Conservation (phyloP, 2,329 filamentous ascomycete species). For the Neoarthrinium moseri region DNA sequence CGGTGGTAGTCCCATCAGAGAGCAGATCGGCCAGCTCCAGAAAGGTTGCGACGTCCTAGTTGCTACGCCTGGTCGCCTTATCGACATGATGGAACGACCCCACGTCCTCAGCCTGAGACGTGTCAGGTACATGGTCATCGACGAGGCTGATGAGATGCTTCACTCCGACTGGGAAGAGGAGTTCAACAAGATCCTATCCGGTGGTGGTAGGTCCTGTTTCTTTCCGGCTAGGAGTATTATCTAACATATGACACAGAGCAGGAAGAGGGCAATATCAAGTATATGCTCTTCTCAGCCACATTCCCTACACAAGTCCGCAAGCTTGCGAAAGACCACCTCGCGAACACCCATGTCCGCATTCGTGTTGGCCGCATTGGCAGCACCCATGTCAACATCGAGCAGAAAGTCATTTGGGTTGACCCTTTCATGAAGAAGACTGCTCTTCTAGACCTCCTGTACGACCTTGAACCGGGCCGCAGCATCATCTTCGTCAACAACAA, state of each 20-base stretch:
- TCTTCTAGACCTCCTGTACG: slow-evolving; percentile 70
- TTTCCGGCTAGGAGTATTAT: neutral
- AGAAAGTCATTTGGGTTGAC: slow-evolving; percentile 70
- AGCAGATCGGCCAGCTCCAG: slow-evolving; percentile 70
- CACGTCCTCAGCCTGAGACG: slow-evolving; percentile 70
- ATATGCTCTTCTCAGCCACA: slow-evolving; percentile 90
- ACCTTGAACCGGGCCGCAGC: slow-evolving; percentile 71
- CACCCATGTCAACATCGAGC: slow-evolving; percentile 78
- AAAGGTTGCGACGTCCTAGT: slow-evolving; percentile 89
- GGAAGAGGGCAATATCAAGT: slow-evolving; percentile 67
- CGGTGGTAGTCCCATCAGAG: slow-evolving; percentile 71
- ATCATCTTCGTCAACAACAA: slow-evolving; percentile 90
- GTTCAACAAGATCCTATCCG: slow-evolving; percentile 72
- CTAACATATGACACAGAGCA: slow-evolving; percentile 55
- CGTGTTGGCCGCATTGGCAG: slow-evolving; percentile 85
- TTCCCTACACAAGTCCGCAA: slow-evolving; percentile 80
- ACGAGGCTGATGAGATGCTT: slow-evolving; percentile 95
- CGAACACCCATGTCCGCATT: slow-evolving; percentile 73
- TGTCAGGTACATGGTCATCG: slow-evolving; percentile 79
- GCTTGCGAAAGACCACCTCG: slow-evolving; percentile 74
- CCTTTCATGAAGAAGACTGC: slow-evolving; percentile 65
- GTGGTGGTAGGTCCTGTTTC: slow-evolving; percentile 63
- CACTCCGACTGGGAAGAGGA: slow-evolving; percentile 75
- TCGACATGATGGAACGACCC: slow-evolving; percentile 77
- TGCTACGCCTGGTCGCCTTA: slow-evolving; percentile 81